Percentiles rank a stretch among this genome's conserved stretches.
Conservation (phyloP, 106 monocot genomes). For the Allium cepa region DNA sequence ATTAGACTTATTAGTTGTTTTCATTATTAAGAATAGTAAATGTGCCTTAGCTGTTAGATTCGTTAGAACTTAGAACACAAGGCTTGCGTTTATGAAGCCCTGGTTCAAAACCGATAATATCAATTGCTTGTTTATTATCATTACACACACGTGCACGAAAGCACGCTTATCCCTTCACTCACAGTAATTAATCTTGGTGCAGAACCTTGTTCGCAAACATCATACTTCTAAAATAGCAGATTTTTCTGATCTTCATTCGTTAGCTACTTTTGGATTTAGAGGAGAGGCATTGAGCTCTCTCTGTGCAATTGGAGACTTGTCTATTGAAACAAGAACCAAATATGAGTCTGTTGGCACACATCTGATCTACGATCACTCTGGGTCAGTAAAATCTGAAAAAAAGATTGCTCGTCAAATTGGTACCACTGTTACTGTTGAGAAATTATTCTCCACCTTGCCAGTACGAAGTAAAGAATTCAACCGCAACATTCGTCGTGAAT, state of each 20-base stretch:
- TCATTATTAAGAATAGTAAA: too few species aligned
- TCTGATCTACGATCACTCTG: constrained; percentile 74
- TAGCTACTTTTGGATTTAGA: constrained; percentile 93
- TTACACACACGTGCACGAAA: too few species aligned
- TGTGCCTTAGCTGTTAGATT: too few species aligned
- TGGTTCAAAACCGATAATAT: too few species aligned
- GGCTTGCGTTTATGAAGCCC: too few species aligned
- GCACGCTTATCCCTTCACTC: too few species aligned
- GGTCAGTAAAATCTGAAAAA: constrained; percentile 49
- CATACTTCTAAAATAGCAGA: constrained; percentile 88
- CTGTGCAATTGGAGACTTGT: constrained; percentile 72
- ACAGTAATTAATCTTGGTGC: constrained; percentile 11
- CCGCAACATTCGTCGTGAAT: constrained; percentile 81
- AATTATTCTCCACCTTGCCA: constrained; percentile 84
- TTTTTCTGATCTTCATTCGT: constrained; percentile 71
- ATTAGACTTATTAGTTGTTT: too few species aligned
- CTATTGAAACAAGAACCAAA: constrained; percentile 87
- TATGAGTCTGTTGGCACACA: constrained; percentile 76
- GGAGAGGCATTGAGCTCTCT: constrained; percentile 98
- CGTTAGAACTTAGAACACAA: too few species aligned
- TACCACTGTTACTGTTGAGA: constrained; percentile 84
- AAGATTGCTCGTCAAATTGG: constrained; percentile 88
- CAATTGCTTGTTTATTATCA: too few species aligned
- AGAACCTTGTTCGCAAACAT: constrained; percentile 83
- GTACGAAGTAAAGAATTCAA: constrained; percentile 87